Evolutionary conservation across 169 alveolate species (phyloP), one percentile per base, ranked within the genome.

Genomic region (Plasmodium knowlesi): DNA sequence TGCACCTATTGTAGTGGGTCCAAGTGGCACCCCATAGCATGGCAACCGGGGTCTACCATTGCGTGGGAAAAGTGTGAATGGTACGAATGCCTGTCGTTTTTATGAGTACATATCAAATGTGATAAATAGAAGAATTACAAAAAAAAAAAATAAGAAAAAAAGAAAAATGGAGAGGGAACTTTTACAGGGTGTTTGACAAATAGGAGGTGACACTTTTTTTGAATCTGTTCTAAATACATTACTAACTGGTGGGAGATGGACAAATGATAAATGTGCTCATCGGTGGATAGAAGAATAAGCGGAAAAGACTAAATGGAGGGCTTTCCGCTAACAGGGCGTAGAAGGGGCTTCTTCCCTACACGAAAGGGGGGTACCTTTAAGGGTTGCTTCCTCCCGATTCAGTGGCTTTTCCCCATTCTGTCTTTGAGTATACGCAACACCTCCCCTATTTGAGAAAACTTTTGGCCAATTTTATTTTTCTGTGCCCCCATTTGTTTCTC

Each of bases 401-500:
- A 28, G 10, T 10, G 54, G 72, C 41, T 30, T 46, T 9, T 25
- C 34, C 86, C 67, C 32, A 19, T 81, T 50, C 73, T 22, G n/a
- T 71, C 82, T 41, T 78, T 54, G 22, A 86, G 43, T 30, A 76
- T 43, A 4, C 61, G 72, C 80, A 86, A 76, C 28, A 86, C 30
- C 34, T 73, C 86, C 19, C 46, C 43, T 5, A 57, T 74, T 57
- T 53, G 71, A 3, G 79, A 22, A 12, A 86, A 50, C 80, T 86
- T 86, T 86, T 78, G 81, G 8, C 82, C 81, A 74, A 25, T 53
- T 53, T 78, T 74, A 16, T 54, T 74, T 53, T 41, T 12, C 37
- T 86, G 86, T 43, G 2, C 32, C 8, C 85, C 93, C 22, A 9
- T 22, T 10, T 76, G 54, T n/a, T 70, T 16, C 70, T 86, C 93